These are phyloP conservation scores for Blastomyces parvus DNA, from an alignment of 2,329 filamentous ascomycete species.

Conservation along the genomic window DNA sequence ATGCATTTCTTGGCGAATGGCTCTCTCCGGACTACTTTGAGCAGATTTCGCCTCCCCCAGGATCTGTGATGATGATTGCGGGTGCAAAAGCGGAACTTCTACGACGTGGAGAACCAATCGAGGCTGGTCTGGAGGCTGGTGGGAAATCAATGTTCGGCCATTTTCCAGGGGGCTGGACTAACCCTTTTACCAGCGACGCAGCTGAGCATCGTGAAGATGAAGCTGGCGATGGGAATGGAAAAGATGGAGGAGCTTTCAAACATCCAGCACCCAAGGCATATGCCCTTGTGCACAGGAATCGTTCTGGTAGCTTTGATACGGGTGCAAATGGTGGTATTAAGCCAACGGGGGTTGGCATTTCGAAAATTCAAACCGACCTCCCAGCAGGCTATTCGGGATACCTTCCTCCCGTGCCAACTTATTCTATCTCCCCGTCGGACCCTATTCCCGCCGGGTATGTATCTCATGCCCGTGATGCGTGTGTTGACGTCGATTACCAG, in stretches of 20 bases:
- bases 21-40: conserved; percentile 89
- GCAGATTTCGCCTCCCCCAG: conserved; percentile 78
- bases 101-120: conserved; percentile 58
- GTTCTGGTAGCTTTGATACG: conserved; percentile 40
- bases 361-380: conserved; percentile 27
- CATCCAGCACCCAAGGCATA: conserved; percentile 31
- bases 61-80: conserved; percentile 76
- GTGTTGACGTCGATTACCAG: conserved; percentile 77
- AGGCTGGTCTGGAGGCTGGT: conserved; percentile 31
- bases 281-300: conserved; percentile 34
- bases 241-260: conserved; percentile 21
- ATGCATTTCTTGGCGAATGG: conserved; percentile 94
- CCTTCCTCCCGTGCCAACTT: conserved; percentile 65
- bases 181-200: conserved; percentile 21
- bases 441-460: conserved; percentile 83
- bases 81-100: conserved; percentile 81
- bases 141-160: conserved; percentile 34
- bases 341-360: conserved; percentile 19
- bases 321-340: conserved; percentile 21
- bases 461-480: conserved; percentile 79
- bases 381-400: conserved; percentile 45
- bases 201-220: conserved; percentile 17
- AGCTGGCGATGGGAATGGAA: conserved; percentile 19
- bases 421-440: conserved; percentile 69
- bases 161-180: conserved; percentile 50